A percentile compares a stretch with the other conserved stretches of the same genome.
These are phyloP conservation scores for Trichoderma hamatum DNA, from an alignment of 2,329 filamentous ascomycete species.

Conservation along the genomic window DNA sequence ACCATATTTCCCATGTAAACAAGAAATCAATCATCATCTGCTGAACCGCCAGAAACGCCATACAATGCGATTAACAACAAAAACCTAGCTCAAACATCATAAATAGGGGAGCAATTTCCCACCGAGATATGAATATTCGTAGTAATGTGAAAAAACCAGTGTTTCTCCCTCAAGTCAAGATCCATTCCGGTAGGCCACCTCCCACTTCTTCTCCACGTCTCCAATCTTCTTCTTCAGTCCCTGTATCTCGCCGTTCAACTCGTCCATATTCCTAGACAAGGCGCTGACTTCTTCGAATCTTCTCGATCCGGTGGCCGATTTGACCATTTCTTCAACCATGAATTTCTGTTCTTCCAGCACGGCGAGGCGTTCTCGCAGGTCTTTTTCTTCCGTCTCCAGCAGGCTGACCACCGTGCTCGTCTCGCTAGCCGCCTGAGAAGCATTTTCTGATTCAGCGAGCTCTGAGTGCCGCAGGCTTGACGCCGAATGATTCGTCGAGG, in stretches of 20 bases:
- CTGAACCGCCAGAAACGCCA: constrained; percentile 36
- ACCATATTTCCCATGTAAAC: background rate
- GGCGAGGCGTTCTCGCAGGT: constrained; percentile 75
- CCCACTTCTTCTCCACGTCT: constrained; percentile 64
- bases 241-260: constrained; percentile 78
- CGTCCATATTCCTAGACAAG: constrained; percentile 77
- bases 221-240: constrained; percentile 65
- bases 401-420: constrained; percentile 57
- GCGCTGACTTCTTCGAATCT: constrained; percentile 87
- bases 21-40: background rate
- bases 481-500: constrained; percentile 42
- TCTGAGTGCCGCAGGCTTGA: constrained; percentile 53
- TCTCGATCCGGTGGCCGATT: constrained; percentile 71
- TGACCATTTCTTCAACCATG: constrained; percentile 84
- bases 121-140: background rate
- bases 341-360: constrained; percentile 91
- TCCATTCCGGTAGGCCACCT: constrained; percentile 52
- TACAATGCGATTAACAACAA: constrained; percentile 37
- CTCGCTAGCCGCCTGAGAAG: constrained; percentile 50
- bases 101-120: background rate
- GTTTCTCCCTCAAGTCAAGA: background rate
- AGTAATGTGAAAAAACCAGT: background rate
- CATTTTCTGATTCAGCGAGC: constrained; percentile 50
- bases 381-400: constrained; percentile 81
- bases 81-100: background rate